phyloP scores from a whole-genome alignment of 495 filamentous ascomycete genomes.

The Aspergillus hancockii region DNA sequence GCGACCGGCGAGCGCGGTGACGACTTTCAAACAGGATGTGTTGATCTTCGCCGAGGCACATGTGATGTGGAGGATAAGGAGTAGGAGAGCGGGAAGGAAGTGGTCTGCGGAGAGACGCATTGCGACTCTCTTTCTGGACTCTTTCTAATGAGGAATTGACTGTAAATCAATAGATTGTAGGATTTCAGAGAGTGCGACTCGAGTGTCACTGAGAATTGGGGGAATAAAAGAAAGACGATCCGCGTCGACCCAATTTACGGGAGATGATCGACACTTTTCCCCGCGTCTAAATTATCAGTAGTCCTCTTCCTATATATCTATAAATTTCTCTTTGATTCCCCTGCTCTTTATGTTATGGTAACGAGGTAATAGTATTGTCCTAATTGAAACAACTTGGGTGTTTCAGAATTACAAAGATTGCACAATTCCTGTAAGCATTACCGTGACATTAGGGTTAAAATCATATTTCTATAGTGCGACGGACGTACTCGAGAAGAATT shows the following conservation, averaged over 20 bases:
- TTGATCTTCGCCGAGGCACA: conserved; percentile 32
- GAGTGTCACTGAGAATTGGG: background rate
- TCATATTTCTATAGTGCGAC: no score
- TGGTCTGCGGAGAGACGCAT: conserved; percentile 20
- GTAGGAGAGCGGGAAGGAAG: conserved; percentile 18
- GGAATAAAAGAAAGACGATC: background rate
- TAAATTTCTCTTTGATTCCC: background rate
- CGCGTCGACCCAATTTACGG: background rate
- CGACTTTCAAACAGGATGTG: conserved; percentile 40
- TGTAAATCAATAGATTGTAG: background rate
- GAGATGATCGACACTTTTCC: conserved; percentile 11
- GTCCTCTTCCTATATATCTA: no score
- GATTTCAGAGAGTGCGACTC: background rate
- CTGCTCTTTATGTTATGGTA: no score
- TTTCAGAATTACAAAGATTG: no score
- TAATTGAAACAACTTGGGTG: no score
- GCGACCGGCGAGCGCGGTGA: conserved; percentile 38
- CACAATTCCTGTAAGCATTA: no score
- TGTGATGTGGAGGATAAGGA: conserved; percentile 27
- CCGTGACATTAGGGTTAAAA: no score
- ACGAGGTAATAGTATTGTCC: no score
- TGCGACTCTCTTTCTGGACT: background rate
- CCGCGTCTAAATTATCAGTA: background rate
- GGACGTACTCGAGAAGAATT: no score
- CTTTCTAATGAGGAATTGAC: background rate